Conservation (phyloP, 108 stramenopile genomes). For the Pseudonitzschia multiseries region DNA sequence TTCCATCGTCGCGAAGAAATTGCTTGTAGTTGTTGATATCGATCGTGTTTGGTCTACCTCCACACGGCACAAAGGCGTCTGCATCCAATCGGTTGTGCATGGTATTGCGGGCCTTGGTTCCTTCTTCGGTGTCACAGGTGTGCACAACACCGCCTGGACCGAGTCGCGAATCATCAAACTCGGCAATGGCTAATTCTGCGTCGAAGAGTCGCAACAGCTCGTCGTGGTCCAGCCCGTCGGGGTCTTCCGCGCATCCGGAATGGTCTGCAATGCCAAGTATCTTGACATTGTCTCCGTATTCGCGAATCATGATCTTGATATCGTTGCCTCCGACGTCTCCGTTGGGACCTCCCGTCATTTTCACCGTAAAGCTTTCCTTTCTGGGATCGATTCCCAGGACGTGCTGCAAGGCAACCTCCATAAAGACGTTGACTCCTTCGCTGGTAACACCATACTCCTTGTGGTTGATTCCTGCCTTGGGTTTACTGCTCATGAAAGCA, state of each 20-base stretch:
- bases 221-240: slow-evolving; percentile 85
- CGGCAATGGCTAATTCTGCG: slow-evolving; percentile 65
- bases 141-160: slow-evolving; percentile 68
- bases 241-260: slow-evolving; percentile 96
- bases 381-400: slow-evolving; percentile 82
- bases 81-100: slow-evolving; percentile 96
- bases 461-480: slow-evolving; percentile 95
- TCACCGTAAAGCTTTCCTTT: slow-evolving; percentile 88
- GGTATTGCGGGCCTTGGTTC: slow-evolving; percentile 91
- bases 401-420: slow-evolving; percentile 89
- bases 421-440: slow-evolving; percentile 94
- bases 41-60: slow-evolving; percentile 96
- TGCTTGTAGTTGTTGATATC: slow-evolving; percentile 87
- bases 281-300: slow-evolving; percentile 93
- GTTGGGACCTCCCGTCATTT: slow-evolving; percentile 97
- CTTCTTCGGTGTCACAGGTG: slow-evolving; percentile 82
- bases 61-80: slow-evolving; percentile 96
- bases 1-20: slow-evolving; percentile 80
- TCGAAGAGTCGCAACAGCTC: slow-evolving; percentile 91
- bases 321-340: slow-evolving; percentile 99
- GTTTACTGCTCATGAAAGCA: slow-evolving; percentile 98
- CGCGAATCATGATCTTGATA: slow-evolving; percentile 92
- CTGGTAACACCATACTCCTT: slow-evolving; percentile 96
- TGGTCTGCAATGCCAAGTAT: slow-evolving; percentile 96
- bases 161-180: slow-evolving; percentile 82